phyloP scores from a whole-genome alignment of 2,329 filamentous ascomycete genomes.

The Hymenoscyphus linearis region DNA sequence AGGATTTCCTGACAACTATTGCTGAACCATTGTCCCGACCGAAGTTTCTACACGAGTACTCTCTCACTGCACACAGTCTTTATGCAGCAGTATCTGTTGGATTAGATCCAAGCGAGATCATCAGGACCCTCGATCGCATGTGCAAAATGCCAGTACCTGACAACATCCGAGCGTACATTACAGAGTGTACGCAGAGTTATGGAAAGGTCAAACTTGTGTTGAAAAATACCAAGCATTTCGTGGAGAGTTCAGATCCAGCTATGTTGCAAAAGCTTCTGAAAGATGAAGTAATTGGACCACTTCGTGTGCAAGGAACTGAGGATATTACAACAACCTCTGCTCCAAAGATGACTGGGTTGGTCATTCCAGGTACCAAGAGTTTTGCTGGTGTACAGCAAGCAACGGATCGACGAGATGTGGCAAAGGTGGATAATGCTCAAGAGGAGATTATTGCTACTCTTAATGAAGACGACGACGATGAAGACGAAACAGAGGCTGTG shows the following conservation, averaged over 20 bases:
- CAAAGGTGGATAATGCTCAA: constrained; percentile 47
- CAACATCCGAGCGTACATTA: constrained; percentile 70
- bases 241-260: constrained; percentile 84
- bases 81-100: constrained; percentile 95
- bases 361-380: constrained; percentile 92
- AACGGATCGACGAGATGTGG: constrained; percentile 34
- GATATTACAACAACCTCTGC: constrained; percentile 77
- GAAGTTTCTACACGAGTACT: constrained; percentile 88
- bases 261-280: constrained; percentile 83
- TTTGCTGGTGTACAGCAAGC: constrained; percentile 83
- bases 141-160: constrained; percentile 83
- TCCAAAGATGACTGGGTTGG: constrained; percentile 78
- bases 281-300: constrained; percentile 74
- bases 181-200: constrained; percentile 78
- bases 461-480: constrained; percentile 74
- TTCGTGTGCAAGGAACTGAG: constrained; percentile 63
- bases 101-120: constrained; percentile 83
- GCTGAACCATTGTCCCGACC: constrained; percentile 89
- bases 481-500: constrained; percentile 81
- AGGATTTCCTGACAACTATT: constrained; percentile 93
- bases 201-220: constrained; percentile 94
- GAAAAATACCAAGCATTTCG: constrained; percentile 89
- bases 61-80: constrained; percentile 83
- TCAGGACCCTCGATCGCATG: constrained; percentile 79
- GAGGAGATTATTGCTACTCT: constrained; percentile 66